Percentiles rank a stretch among this genome's conserved stretches.
Conservation (phyloP, 164 flowering plant genomes). For the Magnolia officinalis region DNA sequence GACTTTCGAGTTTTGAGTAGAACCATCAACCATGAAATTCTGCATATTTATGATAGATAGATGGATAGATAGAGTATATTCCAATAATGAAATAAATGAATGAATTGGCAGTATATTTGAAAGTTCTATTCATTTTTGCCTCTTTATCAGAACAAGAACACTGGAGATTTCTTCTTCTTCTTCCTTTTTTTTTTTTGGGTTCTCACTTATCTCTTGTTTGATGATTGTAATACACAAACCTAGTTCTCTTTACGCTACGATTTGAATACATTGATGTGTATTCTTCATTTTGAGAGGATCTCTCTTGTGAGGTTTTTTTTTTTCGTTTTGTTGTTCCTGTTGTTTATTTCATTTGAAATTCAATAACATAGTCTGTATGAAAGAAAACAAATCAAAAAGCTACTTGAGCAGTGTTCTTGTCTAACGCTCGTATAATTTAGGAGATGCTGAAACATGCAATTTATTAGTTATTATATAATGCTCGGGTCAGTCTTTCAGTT, state of each 20-base stretch:
- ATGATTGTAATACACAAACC: not conserved
- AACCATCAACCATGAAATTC: not conserved
- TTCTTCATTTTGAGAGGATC: not conserved
- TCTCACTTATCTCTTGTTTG: not conserved
- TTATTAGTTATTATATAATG: not conserved
- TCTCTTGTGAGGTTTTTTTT: not conserved
- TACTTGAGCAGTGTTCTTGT: not conserved
- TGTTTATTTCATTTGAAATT: no score
- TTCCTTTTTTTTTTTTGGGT: no score
- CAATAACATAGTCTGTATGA: no score
- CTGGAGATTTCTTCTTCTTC: no score
- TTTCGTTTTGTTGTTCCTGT: not conserved
- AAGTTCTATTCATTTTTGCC: not conserved
- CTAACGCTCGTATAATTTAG: not conserved
- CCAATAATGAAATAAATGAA: not conserved
- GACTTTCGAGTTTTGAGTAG: not conserved
- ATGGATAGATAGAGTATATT: no score
- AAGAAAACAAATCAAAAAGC: no score
- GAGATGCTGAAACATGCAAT: not conserved
- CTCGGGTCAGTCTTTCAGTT: no score
- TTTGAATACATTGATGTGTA: not conserved
- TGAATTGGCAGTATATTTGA: conserved; percentile 1
- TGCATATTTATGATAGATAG: not conserved
- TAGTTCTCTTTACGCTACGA: not conserved
- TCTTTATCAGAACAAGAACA: not conserved